Conservation (phyloP, 768 basidiomycete genomes). For the Lanmaoa rubissima region DNA sequence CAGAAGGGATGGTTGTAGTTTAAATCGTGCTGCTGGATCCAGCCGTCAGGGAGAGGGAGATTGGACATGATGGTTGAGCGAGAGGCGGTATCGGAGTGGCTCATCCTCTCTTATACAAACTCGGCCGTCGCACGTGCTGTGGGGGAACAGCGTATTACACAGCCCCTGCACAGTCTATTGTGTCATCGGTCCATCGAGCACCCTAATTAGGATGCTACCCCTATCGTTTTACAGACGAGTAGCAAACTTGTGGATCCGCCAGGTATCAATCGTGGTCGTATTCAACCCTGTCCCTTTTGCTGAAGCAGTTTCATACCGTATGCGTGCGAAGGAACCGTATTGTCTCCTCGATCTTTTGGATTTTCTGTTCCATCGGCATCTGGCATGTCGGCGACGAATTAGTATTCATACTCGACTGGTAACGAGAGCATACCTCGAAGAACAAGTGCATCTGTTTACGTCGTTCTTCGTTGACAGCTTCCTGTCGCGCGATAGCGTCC, state of each 20-base stretch:
- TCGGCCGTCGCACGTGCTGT: constrained; percentile 13
- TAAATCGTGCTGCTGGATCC: constrained; percentile 50
- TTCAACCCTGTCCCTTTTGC: too few species aligned
- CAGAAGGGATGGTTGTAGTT: constrained; percentile 47
- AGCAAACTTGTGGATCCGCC: not conserved
- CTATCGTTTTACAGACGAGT: not conserved
- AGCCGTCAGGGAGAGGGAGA: constrained; percentile 53
- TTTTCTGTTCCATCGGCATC: constrained; percentile 57
- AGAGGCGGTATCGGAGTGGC: not conserved
- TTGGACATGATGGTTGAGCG: constrained; percentile 20
- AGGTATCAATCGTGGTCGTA: not conserved
- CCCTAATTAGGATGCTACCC: not conserved
- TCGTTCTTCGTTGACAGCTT: constrained; percentile 38
- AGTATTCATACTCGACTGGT: not conserved
- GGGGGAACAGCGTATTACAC: constrained; percentile 1
- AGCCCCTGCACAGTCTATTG: not conserved
- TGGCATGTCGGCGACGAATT: constrained; percentile 20
- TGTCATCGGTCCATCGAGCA: not conserved
- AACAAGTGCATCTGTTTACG: constrained; percentile 49
- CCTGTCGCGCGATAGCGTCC: constrained; percentile 43
- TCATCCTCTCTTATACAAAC: not conserved
- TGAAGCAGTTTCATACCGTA: not conserved
- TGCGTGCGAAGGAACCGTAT: constrained; percentile 39
- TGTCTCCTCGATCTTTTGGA: constrained; percentile 49
- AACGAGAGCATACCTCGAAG: constrained; percentile 40